phyloP scores from a whole-genome alignment of 441 rosid genomes.

The Francoa sonchifolia region DNA sequence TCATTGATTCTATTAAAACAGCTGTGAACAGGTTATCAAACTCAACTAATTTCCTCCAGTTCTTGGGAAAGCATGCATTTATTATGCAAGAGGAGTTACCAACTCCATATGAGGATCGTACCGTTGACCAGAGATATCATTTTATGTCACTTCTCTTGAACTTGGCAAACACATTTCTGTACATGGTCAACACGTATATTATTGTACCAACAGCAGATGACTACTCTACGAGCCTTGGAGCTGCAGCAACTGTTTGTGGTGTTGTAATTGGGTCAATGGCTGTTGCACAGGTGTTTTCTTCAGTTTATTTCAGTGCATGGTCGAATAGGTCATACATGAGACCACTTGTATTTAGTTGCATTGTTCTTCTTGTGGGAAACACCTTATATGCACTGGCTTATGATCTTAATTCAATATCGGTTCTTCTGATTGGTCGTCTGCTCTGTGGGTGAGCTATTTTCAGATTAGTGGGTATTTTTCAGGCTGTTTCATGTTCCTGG shows the following conservation, averaged over 20 bases:
- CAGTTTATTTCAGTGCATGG: constrained; percentile 46
- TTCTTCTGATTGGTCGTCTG: constrained; percentile 41
- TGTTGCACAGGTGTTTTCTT: constrained; percentile 42
- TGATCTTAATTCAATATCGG: constrained; percentile 33
- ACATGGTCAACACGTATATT: constrained; percentile 43
- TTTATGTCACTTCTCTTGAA: constrained; percentile 37
- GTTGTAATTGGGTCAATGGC: constrained; percentile 47
- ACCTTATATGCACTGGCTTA: constrained; percentile 38
- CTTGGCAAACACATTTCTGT: constrained; percentile 38
- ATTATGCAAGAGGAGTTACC: constrained; percentile 32
- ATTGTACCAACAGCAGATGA: constrained; percentile 46
- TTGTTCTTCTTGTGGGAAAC: constrained; percentile 36
- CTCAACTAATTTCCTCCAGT: constrained; percentile 36
- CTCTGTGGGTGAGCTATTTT: constrained; percentile 41
- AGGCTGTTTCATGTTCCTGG: neutral
- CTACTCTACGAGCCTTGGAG: constrained; percentile 41
- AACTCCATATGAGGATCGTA: constrained; percentile 23
- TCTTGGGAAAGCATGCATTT: constrained; percentile 37
- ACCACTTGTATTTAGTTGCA: constrained; percentile 40
- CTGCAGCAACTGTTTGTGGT: constrained; percentile 41
- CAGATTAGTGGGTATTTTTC: neutral
- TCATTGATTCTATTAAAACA: constrained; percentile 30
- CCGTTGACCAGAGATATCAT: constrained; percentile 27
- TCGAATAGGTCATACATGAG: constrained; percentile 37
- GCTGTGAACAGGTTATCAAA: constrained; percentile 33